A percentile compares a stretch with the other conserved stretches of the same genome.
These are phyloP conservation scores for Colletotrichum brevisporum DNA, from an alignment of 2,329 filamentous ascomycete species.

Conservation along the genomic window DNA sequence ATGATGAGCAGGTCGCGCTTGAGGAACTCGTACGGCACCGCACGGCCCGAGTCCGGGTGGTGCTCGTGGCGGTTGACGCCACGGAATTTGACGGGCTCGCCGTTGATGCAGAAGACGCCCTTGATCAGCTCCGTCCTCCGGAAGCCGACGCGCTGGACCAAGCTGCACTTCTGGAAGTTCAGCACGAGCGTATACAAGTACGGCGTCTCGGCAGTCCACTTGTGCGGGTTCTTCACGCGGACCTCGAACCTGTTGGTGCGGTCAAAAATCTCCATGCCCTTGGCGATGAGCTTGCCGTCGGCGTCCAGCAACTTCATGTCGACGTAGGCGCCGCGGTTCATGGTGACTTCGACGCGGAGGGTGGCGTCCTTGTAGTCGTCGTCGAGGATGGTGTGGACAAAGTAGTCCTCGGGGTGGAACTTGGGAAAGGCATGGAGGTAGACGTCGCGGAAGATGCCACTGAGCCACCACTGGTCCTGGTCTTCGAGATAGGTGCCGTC, in stretches of 20 bases:
- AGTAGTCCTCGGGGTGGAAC: slow-evolving; percentile 69
- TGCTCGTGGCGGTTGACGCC: slow-evolving; percentile 82
- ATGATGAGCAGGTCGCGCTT: slow-evolving; percentile 73
- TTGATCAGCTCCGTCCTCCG: slow-evolving; percentile 72
- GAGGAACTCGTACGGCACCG: slow-evolving; percentile 74
- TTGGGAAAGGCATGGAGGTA: slow-evolving; percentile 73
- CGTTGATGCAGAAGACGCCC: slow-evolving; percentile 75
- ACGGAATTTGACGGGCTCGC: slow-evolving; percentile 73
- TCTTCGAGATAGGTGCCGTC: slow-evolving; percentile 82
- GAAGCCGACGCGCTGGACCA: slow-evolving; percentile 74
- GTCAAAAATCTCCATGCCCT: slow-evolving; percentile 44
- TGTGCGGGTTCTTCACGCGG: slow-evolving; percentile 64
- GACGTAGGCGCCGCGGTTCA: slow-evolving; percentile 53
- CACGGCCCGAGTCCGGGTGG: slow-evolving; percentile 72
- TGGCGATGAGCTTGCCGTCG: slow-evolving; percentile 47
- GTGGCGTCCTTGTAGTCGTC: slow-evolving; percentile 66
- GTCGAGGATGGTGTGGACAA: slow-evolving; percentile 69
- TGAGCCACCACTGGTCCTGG: slow-evolving; percentile 79
- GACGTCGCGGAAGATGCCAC: slow-evolving; percentile 79
- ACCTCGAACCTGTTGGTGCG: slow-evolving; percentile 59
- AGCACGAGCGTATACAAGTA: slow-evolving; percentile 69
- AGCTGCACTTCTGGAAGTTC: slow-evolving; percentile 53
- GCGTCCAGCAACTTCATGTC: slow-evolving; percentile 54
- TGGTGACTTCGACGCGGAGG: slow-evolving; percentile 61
- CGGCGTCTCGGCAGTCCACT: slow-evolving; percentile 80